Evolutionary conservation across 805 yeast genomes (phyloP).

Genomic region (Cyberlindnera mississippiensis): DNA sequence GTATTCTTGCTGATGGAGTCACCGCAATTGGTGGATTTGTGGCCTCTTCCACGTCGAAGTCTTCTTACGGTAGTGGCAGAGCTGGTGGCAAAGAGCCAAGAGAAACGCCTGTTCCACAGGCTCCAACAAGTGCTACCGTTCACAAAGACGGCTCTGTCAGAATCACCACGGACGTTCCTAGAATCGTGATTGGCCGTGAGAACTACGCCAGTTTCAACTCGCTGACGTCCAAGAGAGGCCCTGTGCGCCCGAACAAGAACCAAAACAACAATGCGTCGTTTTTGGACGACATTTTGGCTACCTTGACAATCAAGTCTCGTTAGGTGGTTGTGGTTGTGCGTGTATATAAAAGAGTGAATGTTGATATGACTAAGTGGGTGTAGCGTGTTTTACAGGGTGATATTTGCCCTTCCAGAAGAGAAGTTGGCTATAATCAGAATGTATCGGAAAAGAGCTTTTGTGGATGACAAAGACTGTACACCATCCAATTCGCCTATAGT

Average conservation of each 20-base stretch:
- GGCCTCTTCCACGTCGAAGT: slow-evolving; percentile 15
- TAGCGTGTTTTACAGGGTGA: not conserved
- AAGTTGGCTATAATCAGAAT: too few species aligned
- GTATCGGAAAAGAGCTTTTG: too few species aligned
- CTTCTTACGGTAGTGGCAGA: slow-evolving; percentile 16
- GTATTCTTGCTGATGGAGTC: slow-evolving; percentile 45
- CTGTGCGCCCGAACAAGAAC: too few species aligned
- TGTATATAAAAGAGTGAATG: not conserved
- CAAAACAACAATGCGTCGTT: too few species aligned
- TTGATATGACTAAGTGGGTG: not conserved
- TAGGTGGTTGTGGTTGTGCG: too few species aligned
- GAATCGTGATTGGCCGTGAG: not conserved
- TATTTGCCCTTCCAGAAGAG: too few species aligned
- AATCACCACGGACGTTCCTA: not conserved
- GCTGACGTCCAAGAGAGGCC: too few species aligned
- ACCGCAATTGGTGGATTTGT: slow-evolving; percentile 60
- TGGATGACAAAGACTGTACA: too few species aligned
- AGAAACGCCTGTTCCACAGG: slow-evolving; percentile 42
- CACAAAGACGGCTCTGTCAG: slow-evolving; percentile 35
- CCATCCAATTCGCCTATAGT: too few species aligned
- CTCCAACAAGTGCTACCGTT: slow-evolving; percentile 23
- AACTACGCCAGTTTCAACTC: not conserved
- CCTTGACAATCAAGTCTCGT: too few species aligned
- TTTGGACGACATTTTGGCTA: too few species aligned
- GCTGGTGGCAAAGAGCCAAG: slow-evolving; percentile 39